phyloP scores from a whole-genome alignment of 2,329 filamentous ascomycete genomes.

The Colletotrichum orbiculare region DNA sequence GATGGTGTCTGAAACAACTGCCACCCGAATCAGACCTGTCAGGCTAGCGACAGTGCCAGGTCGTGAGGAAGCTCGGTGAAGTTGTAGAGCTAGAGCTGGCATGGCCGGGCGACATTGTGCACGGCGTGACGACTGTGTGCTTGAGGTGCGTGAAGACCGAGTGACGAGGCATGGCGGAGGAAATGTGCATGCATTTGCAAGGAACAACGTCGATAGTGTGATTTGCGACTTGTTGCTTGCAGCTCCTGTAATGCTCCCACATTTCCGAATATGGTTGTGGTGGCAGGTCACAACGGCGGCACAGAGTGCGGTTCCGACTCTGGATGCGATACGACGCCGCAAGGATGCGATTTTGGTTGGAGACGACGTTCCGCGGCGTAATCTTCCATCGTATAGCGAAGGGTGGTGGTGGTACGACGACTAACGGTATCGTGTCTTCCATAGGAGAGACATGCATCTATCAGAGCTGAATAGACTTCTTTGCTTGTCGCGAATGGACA shows the following conservation, averaged over 20 bases:
- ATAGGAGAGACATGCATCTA: slow-evolving; percentile 1
- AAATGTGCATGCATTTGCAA: slow-evolving; percentile 18
- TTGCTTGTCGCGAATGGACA: no score
- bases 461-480: neutral
- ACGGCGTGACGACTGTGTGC: slow-evolving; percentile 8
- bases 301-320: slow-evolving; percentile 5
- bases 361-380: slow-evolving; percentile 23
- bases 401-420: slow-evolving; percentile 2
- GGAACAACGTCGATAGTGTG: neutral
- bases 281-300: neutral
- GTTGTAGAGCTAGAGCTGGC: neutral
- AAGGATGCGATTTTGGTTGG: slow-evolving; percentile 24
- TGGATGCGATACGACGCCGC: slow-evolving; percentile 14
- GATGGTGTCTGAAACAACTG: slow-evolving; percentile 14
- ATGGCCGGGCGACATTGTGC: neutral
- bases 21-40: slow-evolving; percentile 18
- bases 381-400: slow-evolving; percentile 10
- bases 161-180: slow-evolving; percentile 8
- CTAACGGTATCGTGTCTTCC: no score
- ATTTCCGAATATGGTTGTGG: neutral
- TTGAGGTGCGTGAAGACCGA: slow-evolving; percentile 15
- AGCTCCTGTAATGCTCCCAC: slow-evolving; percentile 7
- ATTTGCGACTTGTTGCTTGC: neutral
- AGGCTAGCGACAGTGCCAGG: slow-evolving; percentile 6
- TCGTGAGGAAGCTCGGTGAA: neutral